Evolutionary conservation across 345 rosid species (phyloP).

Genomic region (Anacardium occidentale): DNA sequence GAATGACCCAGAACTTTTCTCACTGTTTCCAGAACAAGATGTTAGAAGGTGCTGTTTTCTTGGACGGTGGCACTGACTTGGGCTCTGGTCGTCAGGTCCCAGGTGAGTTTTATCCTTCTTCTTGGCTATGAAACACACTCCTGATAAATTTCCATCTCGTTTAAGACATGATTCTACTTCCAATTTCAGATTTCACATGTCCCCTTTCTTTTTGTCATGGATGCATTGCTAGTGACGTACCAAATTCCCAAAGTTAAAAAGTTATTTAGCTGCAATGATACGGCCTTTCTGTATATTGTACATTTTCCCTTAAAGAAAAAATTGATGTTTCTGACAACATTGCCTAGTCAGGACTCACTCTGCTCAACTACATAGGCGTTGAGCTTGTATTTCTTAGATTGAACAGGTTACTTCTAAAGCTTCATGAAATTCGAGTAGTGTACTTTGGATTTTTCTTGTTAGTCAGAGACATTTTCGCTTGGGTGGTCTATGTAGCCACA

Average conservation of each 20-base stretch:
- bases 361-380: neutral
- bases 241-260: neutral
- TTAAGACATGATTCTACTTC: neutral
- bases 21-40: slow-evolving; percentile 46
- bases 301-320: neutral
- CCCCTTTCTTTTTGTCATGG: neutral
- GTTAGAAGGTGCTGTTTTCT: slow-evolving; percentile 68
- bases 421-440: neutral
- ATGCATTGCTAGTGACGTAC: neutral
- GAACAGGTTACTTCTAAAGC: neutral
- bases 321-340: neutral
- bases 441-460: neutral
- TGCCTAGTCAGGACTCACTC: neutral
- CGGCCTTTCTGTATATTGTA: neutral
- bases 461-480: neutral
- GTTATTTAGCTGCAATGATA: neutral
- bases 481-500: neutral
- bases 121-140: slow-evolving; percentile 9
- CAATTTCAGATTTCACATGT: neutral
- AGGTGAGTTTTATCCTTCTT: slow-evolving; percentile 40
- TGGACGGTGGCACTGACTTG: slow-evolving; percentile 77
- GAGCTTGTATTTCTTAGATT: neutral
- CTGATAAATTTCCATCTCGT: neutral
- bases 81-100: slow-evolving; percentile 73
- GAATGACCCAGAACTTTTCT: slow-evolving; percentile 9